A percentile compares a stretch with the other conserved stretches of the same genome.
Evolutionary conservation across 805 yeast species (phyloP).

Genomic region (Ogataea saltuana): DNA sequence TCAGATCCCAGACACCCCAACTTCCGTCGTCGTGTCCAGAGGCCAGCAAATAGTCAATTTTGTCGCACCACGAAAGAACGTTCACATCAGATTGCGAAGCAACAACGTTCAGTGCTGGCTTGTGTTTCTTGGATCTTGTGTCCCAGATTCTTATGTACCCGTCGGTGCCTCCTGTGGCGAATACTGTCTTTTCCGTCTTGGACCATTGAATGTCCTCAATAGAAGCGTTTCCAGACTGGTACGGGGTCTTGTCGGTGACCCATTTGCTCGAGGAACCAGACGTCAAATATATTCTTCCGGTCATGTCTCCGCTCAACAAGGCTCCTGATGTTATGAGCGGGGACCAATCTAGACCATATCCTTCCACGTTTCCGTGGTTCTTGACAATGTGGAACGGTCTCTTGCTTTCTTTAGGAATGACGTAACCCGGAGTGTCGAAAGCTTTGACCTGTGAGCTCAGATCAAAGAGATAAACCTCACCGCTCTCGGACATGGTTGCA

Average conservation of each 20-base stretch:
- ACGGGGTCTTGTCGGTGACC: conserved; percentile 85
- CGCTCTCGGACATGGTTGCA: conserved; percentile 86
- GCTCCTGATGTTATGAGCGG: conserved; percentile 80
- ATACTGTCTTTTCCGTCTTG: conserved; percentile 85
- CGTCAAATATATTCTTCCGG: conserved; percentile 81
- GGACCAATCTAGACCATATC: conserved; percentile 97
- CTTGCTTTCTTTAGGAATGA: conserved; percentile 73
- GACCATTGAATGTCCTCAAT: conserved; percentile 98
- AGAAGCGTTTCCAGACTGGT: conserved; percentile 65
- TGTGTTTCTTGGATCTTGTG: conserved; percentile 87
- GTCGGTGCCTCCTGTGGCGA: conserved; percentile 92
- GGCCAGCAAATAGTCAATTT: conserved; percentile 83
- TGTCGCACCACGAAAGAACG: conserved; percentile 93
- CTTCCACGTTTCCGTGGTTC: conserved; percentile 93
- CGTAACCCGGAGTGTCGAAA: conserved; percentile 84
- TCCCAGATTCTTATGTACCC: conserved; percentile 96
- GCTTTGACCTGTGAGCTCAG: conserved; percentile 76
- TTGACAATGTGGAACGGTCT: conserved; percentile 81
- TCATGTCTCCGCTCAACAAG: conserved; percentile 82
- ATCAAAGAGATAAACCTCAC: conserved; percentile 87
- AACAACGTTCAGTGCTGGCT: conserved; percentile 80
- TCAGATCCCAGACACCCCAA: conserved; percentile 98
- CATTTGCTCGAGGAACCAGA: conserved; percentile 74
- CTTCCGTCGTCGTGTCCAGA: conserved; percentile 97
- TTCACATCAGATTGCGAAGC: conserved; percentile 87